Evolutionary conservation across 2,329 filamentous ascomycete species (phyloP), one percentile per base, ranked within the genome.

Genomic region (Calonectria hongkongensis): DNA sequence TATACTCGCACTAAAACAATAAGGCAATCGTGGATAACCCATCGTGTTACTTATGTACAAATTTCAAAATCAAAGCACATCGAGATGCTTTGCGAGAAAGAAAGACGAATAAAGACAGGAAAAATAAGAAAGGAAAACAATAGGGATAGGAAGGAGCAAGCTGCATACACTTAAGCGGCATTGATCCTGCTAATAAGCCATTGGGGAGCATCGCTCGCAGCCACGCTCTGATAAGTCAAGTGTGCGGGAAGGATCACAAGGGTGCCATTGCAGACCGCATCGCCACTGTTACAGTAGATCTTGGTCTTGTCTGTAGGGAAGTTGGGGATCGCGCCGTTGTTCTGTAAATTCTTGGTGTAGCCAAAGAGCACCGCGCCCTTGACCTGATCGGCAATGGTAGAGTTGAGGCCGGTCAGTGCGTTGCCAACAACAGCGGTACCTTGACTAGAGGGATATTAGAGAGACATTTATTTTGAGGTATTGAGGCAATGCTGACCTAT

Each of bases 331-430:
- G 77, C 68, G 45, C 85, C 84, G 3, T 67, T 60, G 74, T 86
- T 85, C 76, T 87, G 86, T 60, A 80, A 72, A 76, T 87, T 87
- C 81, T 86, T 83, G 67, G 85, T 86, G 73, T 86, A 86, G 0
- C 85, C 85, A 47, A 84, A 86, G 28, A 85, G 80, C 15, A 83
- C 82, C 1, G 80, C 78, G 27, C 82, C 84, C 54, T 81, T 83
- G 70, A 86, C 79, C 79, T 85, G 81, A 39, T 82, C 73, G 33
- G 80, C 77, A 64, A 85, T 74, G 25, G 71, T 33, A 3, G 73
- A 63, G 54, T 75, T 71, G 27, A 87, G 77, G n/a, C 82, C 79
- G 13, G 82, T 78, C 56, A 88, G 77, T 9, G 85, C 78, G 45
- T 82, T 81, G 27, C 84, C 82, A 21, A 86, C 83, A 64, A 88